phyloP scores from a whole-genome alignment of 108 stramenopile species.

The Cyclotella atomus region DNA sequence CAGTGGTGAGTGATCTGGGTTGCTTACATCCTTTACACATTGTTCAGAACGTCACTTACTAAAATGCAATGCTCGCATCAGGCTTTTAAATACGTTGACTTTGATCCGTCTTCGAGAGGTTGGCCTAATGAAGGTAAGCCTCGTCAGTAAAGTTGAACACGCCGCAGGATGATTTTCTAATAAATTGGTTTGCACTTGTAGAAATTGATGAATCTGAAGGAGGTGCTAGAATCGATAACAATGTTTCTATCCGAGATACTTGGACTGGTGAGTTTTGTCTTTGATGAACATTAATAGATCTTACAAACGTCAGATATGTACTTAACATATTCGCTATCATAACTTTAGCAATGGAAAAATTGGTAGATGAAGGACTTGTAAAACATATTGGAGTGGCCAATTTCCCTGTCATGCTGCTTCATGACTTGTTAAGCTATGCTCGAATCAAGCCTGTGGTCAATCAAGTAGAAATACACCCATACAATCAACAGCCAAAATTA shows the following conservation, averaged over 20 bases:
- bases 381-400: constrained; percentile 87
- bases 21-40: background rate
- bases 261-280: constrained; percentile 27
- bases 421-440: constrained; percentile 70
- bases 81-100: constrained; percentile 80
- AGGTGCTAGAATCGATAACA: constrained; percentile 65
- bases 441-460: constrained; percentile 78
- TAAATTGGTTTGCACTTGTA: background rate
- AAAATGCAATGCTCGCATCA: background rate
- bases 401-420: constrained; percentile 77
- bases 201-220: constrained; percentile 81
- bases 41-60: background rate
- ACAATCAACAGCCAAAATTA: constrained; percentile 75
- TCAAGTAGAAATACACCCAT: constrained; percentile 92
- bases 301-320: constrained; percentile 8
- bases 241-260: constrained; percentile 54
- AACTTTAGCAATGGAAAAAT: constrained; percentile 82
- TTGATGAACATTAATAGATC: background rate
- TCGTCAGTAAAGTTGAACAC: background rate
- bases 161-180: background rate
- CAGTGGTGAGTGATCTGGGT: constrained; percentile 38
- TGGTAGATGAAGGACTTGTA: constrained; percentile 74
- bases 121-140: constrained; percentile 68
- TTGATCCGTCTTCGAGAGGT: constrained; percentile 58
- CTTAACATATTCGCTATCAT: too few species aligned